Evolutionary conservation across 164 flowering plant genomes (phyloP).

Genomic region (Vitis rupestris): DNA sequence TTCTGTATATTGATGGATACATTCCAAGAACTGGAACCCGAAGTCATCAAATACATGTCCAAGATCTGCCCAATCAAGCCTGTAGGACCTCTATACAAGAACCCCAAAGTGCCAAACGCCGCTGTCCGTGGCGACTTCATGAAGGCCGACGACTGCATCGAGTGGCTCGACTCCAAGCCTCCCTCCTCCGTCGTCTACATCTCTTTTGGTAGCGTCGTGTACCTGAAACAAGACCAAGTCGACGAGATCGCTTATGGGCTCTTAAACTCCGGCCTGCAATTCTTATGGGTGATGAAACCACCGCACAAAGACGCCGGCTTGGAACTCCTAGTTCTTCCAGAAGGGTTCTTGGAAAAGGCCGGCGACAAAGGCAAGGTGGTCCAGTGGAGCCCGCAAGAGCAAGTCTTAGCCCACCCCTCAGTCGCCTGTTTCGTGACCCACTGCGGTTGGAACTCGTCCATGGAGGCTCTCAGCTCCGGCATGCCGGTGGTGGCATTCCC

Average conservation of each 20-base stretch:
- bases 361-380: slow-evolving; percentile 18
- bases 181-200: slow-evolving; percentile 24
- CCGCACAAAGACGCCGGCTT: slow-evolving; percentile 13
- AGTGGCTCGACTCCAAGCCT: slow-evolving; percentile 22
- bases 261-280: slow-evolving; percentile 6
- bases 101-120: neutral
- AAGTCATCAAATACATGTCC: slow-evolving; percentile 38
- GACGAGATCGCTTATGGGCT: slow-evolving; percentile 26
- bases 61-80: slow-evolving; percentile 31
- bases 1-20: slow-evolving; percentile 66
- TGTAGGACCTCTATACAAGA: slow-evolving; percentile 64
- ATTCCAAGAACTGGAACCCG: slow-evolving; percentile 65
- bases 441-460: slow-evolving; percentile 34
- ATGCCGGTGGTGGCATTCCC: slow-evolving; percentile 37
- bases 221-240: slow-evolving; percentile 19
- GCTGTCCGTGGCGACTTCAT: slow-evolving; percentile 39
- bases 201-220: slow-evolving; percentile 25
- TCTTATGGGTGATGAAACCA: slow-evolving; percentile 24
- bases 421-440: slow-evolving; percentile 26
- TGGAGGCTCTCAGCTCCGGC: slow-evolving; percentile 27
- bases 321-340: slow-evolving; percentile 11
- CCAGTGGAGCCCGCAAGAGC: slow-evolving; percentile 31
- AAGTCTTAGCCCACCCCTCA: slow-evolving; percentile 22
- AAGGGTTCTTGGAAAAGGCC: slow-evolving; percentile 12
- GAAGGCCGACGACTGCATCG: slow-evolving; percentile 41